Percentiles rank a stretch among this genome's conserved stretches.
These are phyloP conservation scores for Phaseolus lunatus DNA, from an alignment of 306 rosid species.

Conservation along the genomic window DNA sequence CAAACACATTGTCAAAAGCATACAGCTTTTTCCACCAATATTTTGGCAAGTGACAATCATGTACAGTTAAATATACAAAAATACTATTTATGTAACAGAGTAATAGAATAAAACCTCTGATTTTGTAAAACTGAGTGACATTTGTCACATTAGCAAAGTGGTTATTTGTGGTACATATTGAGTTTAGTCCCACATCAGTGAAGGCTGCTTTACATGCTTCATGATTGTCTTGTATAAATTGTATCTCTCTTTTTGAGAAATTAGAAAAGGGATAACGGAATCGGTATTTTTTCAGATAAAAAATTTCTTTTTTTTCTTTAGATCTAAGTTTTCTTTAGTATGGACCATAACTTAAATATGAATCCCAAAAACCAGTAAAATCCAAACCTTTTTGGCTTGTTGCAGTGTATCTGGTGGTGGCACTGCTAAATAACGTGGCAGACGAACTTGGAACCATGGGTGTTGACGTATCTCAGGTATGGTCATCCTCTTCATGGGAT, in stretches of 20 bases:
- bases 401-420: slow-evolving; percentile 83
- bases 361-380: slow-evolving; percentile 1
- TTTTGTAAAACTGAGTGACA: no score
- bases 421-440: slow-evolving; percentile 94
- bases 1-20: slow-evolving; percentile 7
- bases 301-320: no score
- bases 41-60: slow-evolving; percentile 1
- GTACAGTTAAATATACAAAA: slow-evolving; percentile 21
- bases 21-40: slow-evolving; percentile 2
- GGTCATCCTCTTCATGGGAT: slow-evolving; percentile 90
- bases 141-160: no score
- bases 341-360: not conserved
- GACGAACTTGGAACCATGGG: slow-evolving; percentile 90
- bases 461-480: slow-evolving; percentile 95
- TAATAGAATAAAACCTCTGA: no score
- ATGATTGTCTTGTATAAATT: no score
- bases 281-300: no score
- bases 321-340: no score
- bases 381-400: slow-evolving; percentile 76
- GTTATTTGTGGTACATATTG: no score
- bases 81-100: not conserved
- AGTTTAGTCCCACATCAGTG: no score
- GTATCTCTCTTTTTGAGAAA: no score
- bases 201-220: no score
- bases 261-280: no score